Evolutionary conservation across 2,329 filamentous ascomycete genomes (phyloP).

Genomic region (Didymella keratinophila): DNA sequence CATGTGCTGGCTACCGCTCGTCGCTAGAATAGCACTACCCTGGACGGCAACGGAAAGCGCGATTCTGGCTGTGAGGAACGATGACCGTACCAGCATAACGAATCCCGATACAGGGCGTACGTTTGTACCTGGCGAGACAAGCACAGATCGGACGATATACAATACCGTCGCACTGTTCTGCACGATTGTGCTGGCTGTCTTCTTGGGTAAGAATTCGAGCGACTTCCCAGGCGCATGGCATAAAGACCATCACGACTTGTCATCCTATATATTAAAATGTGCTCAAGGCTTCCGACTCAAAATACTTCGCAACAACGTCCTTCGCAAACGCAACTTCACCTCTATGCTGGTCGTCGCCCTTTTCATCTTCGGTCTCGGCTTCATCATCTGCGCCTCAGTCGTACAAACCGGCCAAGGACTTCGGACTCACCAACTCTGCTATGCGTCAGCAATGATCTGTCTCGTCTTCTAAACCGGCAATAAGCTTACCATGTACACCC

Average conservation of each 20-base stretch:
- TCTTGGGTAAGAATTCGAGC: conserved; percentile 16
- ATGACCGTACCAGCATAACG: conserved; percentile 19
- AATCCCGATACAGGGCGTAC: conserved; percentile 21
- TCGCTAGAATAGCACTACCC: conserved; percentile 7
- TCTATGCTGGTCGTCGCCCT: background rate
- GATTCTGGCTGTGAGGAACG: conserved; percentile 2
- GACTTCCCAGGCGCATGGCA: background rate
- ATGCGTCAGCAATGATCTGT: conserved; percentile 47
- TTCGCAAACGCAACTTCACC: conserved; percentile 27
- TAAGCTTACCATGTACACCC: conserved; percentile 40
- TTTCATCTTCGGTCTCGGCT: conserved; percentile 25
- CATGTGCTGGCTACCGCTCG: conserved; percentile 2
- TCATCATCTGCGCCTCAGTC: conserved; percentile 31
- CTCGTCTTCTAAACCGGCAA: conserved; percentile 49
- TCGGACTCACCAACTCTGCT: conserved; percentile 36
- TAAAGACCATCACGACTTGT: background rate
- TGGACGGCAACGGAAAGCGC: background rate
- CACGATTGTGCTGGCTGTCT: conserved; percentile 11
- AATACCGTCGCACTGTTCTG: conserved; percentile 23
- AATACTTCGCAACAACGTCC: conserved; percentile 24
- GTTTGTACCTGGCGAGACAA: conserved; percentile 22
- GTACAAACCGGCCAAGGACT: conserved; percentile 41
- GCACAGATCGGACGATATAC: conserved; percentile 22
- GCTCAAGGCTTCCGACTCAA: conserved; percentile 21
- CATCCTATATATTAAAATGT: background rate